Base-by-base conservation (phyloP, 2,329 filamentous ascomycete genomes). In the Uncinocarpus reesii region DNA sequence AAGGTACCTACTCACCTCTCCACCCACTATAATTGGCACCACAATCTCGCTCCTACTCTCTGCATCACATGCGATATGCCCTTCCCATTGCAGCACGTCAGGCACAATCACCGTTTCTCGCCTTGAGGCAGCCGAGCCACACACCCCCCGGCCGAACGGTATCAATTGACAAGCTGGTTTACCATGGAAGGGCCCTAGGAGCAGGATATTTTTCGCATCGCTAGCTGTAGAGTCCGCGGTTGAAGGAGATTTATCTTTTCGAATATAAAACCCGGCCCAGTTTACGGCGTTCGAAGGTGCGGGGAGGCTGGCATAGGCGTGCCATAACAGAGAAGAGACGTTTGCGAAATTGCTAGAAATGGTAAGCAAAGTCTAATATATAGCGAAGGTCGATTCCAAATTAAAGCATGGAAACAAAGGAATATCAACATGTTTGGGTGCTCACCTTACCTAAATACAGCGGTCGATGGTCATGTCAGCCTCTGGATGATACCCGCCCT, bases 21-120 rank as follows among this genome's bases (percentile, higher is more conserved):
- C 63, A 15, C 52, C 53, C n/a, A 59, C 55, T 42, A 70, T 37
- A 57, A 73, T 65, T 29, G 71, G 71, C 37, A 73, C 70, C 11
- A 73, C 71, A 57, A 74, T 70, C 59, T 74, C 71, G 60, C 71
- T 73, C 52, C 62, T 60, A 52, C 65, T 72, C 31, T 70, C 68
- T 8, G 65, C 66, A 55, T 73, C 71, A 54, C 71, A 74, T 8
- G 71, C 69, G 60, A 74, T 73, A 58, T 74, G 71, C 2, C 71
- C 70, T 8, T 69, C 66, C 53, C 71, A 73, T 5, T 58, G 50
- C 32, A 61, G 41, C 41, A 73, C 69, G 49, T 73, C 70, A 0
- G 60, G 56, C n/a, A 74, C 69, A 8, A 71, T 42, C 2, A 70
- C 54, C 0, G 65, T 69, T 55, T 65, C 59, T 26, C 59, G 61